These are phyloP conservation scores for Exophiala sp. DNA, from an alignment of 2,329 filamentous ascomycete genomes.

Conservation along the genomic window DNA sequence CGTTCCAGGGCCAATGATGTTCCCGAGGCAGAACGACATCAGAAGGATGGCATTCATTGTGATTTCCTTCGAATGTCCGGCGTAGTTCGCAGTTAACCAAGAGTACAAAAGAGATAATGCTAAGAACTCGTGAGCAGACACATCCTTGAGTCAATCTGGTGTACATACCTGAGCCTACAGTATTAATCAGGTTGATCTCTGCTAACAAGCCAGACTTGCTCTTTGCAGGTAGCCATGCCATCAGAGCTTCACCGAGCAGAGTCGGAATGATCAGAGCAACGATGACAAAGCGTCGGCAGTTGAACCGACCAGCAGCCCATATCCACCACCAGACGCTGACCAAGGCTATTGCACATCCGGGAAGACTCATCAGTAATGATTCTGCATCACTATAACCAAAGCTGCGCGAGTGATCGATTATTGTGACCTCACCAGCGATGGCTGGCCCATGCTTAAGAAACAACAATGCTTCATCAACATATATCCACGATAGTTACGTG, in stretches of 20 bases:
- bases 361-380: slow-evolving; percentile 45
- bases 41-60: slow-evolving; percentile 47
- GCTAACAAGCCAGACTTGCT: slow-evolving; percentile 42
- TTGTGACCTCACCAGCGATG: slow-evolving; percentile 30
- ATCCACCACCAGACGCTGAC: slow-evolving; percentile 41
- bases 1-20: slow-evolving; percentile 45
- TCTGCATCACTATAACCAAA: slow-evolving; percentile 44
- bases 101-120: too few species aligned
- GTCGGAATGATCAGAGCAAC: slow-evolving; percentile 45
- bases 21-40: slow-evolving; percentile 42
- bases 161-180: slow-evolving; percentile 6
- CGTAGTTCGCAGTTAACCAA: slow-evolving; percentile 23
- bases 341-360: slow-evolving; percentile 42
- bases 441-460: slow-evolving; percentile 33
- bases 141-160: too few species aligned
- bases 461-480: slow-evolving; percentile 37
- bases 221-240: slow-evolving; percentile 35
- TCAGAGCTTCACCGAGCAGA: slow-evolving; percentile 42
- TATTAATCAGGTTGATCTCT: slow-evolving; percentile 45
- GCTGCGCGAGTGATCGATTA: slow-evolving; percentile 29
- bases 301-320: slow-evolving; percentile 37
- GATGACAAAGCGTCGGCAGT: slow-evolving; percentile 42
- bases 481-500: too few species aligned
- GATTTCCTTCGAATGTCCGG: slow-evolving; percentile 50
- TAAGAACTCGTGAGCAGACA: too few species aligned